Evolutionary conservation across 306 rosid species (phyloP), one percentile per base, ranked within the genome.

Genomic region (Mimosa pudica): DNA sequence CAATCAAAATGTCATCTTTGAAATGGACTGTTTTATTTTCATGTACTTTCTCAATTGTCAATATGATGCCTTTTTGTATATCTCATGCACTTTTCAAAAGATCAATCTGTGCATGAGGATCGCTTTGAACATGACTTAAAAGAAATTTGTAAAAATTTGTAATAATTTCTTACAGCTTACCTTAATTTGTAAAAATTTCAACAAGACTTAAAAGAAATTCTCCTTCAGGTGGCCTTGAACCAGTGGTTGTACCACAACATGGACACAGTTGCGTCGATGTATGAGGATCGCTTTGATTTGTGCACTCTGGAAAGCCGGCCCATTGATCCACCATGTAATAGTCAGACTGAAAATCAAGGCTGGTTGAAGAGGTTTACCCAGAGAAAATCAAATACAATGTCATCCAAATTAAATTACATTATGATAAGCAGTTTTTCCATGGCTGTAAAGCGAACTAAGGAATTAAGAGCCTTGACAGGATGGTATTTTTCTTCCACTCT

Each of bases 231-330:
- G 64, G 98, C 94, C 83, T 88, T 95, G 88, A 89, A 87, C 82
- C 97, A 88, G 84, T 95, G 99, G 99, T 78, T 95, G 75, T 85
- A 85, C 83, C 93, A 91, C 84, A 91, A 95, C 86, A 52, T 91
- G 89, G 96, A 90, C 72, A 91, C 93, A 11, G 90, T 95, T 76
- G 92, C 86, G 76, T 91, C 99, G 58, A 95, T 95, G 98, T 95
- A 91, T 13, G 99, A 95, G 82, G 99, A 93, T 82, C 93, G 93
- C 62, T 93, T 93, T 86, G 99, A 95, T 82, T 73, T 95, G 47
- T 88, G 87, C 85, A 82, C 70, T 49, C 75, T 85, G 52, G 82
- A 92, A 86, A 91, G 88, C 76, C 92, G 82, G 78, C 89, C 84
- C 69, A 76, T 90, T 47, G 87, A 85, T 87, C 76, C 83, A 65